A percentile compares a stretch with the other conserved stretches of the same genome.
phyloP scores from a whole-genome alignment of 2,329 filamentous ascomycete species.

The Capronia americana region DNA sequence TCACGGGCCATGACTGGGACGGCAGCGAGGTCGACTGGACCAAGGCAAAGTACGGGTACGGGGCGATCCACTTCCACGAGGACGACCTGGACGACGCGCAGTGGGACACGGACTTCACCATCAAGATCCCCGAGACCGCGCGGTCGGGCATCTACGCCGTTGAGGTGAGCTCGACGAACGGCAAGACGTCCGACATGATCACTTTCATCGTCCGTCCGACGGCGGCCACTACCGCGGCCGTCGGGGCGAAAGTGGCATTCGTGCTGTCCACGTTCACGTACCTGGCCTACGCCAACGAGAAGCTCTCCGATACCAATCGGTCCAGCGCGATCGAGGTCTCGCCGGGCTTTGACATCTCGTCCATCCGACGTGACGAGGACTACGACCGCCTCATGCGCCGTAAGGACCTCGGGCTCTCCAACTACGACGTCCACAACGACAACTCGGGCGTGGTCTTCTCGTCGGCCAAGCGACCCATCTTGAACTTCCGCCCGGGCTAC shows the following conservation, averaged over 20 bases:
- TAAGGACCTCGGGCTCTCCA: conserved; percentile 47
- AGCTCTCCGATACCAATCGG: conserved; percentile 45
- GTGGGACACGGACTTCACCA: conserved; percentile 46
- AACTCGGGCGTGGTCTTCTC: conserved; percentile 46
- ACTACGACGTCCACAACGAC: conserved; percentile 50
- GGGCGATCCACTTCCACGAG: conserved; percentile 51
- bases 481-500: conserved; percentile 49
- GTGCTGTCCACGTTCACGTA: conserved; percentile 50
- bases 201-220: conserved; percentile 47
- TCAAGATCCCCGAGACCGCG: conserved; percentile 39
- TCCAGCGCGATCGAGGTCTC: conserved; percentile 34
- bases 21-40: conserved; percentile 45
- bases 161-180: conserved; percentile 37
- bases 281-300: conserved; percentile 50
- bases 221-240: conserved; percentile 25
- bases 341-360: conserved; percentile 23
- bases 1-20: conserved; percentile 47
- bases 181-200: conserved; percentile 42
- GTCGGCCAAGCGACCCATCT: conserved; percentile 46
- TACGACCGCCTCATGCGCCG: conserved; percentile 42
- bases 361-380: conserved; percentile 32
- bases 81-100: conserved; percentile 49
- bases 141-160: conserved; percentile 44
- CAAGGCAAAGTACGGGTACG: conserved; percentile 46
- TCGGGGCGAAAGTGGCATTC: conserved; percentile 39